These are phyloP conservation scores for Exophiala alcalophila DNA, from an alignment of 2,329 filamentous ascomycete genomes.

Conservation along the genomic window DNA sequence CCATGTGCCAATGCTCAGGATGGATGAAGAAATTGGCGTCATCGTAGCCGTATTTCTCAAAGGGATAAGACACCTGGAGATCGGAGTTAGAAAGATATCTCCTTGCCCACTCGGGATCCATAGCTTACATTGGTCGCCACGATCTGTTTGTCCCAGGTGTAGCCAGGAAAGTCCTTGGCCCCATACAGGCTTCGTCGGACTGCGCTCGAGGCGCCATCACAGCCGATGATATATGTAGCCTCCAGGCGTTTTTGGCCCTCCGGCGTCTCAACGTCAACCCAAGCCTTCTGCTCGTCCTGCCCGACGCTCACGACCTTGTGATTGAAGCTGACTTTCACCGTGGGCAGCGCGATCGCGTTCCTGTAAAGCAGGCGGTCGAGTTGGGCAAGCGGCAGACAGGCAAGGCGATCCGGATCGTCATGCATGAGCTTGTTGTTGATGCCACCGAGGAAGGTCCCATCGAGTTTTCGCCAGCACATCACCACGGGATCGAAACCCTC, in stretches of 20 bases:
- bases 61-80: conserved; percentile 21
- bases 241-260: conserved; percentile 34
- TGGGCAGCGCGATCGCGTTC: conserved; percentile 37
- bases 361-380: conserved; percentile 44
- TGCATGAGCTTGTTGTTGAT: conserved; percentile 21
- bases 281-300: conserved; percentile 26
- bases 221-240: conserved; percentile 44
- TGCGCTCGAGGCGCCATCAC: conserved; percentile 35
- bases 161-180: conserved; percentile 24
- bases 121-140: conserved; percentile 28
- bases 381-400: conserved; percentile 45
- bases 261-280: conserved; percentile 24
- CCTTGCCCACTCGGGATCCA: neutral
- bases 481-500: conserved; percentile 43
- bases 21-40: conserved; percentile 54
- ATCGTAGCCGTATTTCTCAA: conserved; percentile 28
- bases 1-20: conserved; percentile 62
- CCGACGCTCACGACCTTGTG: conserved; percentile 37
- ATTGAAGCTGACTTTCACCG: conserved; percentile 44
- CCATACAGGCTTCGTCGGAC: conserved; percentile 29
- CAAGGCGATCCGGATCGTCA: conserved; percentile 39
- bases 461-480: conserved; percentile 47
- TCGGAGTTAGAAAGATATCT: neutral
- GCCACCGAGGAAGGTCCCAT: conserved; percentile 36
- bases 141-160: conserved; percentile 29